Base-by-base conservation (phyloP, 129 eudicot genomes). In the Centella asiatica region DNA sequence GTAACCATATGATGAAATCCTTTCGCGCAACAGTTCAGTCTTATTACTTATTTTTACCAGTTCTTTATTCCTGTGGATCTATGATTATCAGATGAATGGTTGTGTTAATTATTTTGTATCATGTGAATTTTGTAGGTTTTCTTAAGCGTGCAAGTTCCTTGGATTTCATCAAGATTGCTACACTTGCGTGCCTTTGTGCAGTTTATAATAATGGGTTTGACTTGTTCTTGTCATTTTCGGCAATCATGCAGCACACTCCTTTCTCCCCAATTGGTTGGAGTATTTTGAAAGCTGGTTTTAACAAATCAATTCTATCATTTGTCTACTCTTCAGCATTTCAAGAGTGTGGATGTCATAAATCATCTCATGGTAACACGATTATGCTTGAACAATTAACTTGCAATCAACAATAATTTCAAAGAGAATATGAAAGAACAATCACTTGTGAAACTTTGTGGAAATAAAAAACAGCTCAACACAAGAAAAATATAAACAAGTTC, bases 271-370 rank as follows among this genome's bases (percentile, higher is more conserved):
- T 75, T 29, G 78, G 85, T 58, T 80, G 77, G 75, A 80, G 73
- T 56, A 75, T 75, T 66, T 58, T 80, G 73, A 75, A 75, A 76
- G 81, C 85, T 5, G 85, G 85, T 51, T 72, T 80, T 34, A 80
- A 75, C 61, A 75, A 76, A 65, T 80, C 81, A 11, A 77, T 80
- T 68, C 71, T 80, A 63, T 68, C 77, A 69, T 80, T 81, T 36
- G 75, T 80, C 62, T 75, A 72, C 39, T 69, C 72, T 23, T 71
- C 85, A 17, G 63, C 76, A 58, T 71, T 64, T 68, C 28, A 65
- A 29, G 74, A 61, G 58, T 67, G 55, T 34, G 34, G 53, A 56
- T 50, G 60, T 49, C 68, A 68, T 64, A 68, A 47, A 46, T 76
- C 81, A 40, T 80, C 85, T 27, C 77, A 80, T 56, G 85, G 85